Evolutionary conservation across 768 basidiomycete genomes (phyloP), one percentile per base, ranked within the genome.

Genomic region (Sarcodon sp.): DNA sequence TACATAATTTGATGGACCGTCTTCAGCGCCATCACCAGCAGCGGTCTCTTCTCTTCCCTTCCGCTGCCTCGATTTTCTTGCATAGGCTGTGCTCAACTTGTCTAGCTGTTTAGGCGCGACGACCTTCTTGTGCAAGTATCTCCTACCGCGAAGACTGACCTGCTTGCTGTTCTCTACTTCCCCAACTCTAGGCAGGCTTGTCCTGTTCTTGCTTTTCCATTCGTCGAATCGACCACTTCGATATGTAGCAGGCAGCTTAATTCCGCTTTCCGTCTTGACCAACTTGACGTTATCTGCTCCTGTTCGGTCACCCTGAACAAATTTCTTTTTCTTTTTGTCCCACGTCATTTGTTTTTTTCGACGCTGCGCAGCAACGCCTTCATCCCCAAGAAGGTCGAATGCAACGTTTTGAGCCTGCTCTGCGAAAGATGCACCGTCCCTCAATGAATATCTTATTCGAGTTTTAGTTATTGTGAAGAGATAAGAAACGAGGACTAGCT

Each of bases 251-350:
- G 96, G 94, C 15, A 99, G 71, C 44, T 84, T 80, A 12, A 83
- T 79, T 3, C 96, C 96, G 56, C 83, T 91, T 64, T 99, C 96
- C 0, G 91, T 91, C 55, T 77, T 80, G 56, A 99, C 84, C 54
- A 98, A 72, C 65, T 96, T 97, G 56, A 94, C 73, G 61, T 97
- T 96, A 62, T 97, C 91, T 7, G 91, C 78, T 15, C 91, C 94
- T 39, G 66, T 72, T 9, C 89, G 87, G 48, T 80, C 84, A 4
- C 90, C 89, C 55, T 86, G 79, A 37, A 94, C 71, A 54, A 96
- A 96, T 58, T 85, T 89, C 63, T 96, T 96, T 67, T 88, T 93
- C 68, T 92, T 93, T 59, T 88, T 87, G 65, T 97, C 92, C 96
- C 96, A 99, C 31, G 72, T 82, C 58, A 88, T 60, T 53, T 71